Evolutionary conservation across 768 basidiomycete species (phyloP).

Genomic region (Pholiota conissans): DNA sequence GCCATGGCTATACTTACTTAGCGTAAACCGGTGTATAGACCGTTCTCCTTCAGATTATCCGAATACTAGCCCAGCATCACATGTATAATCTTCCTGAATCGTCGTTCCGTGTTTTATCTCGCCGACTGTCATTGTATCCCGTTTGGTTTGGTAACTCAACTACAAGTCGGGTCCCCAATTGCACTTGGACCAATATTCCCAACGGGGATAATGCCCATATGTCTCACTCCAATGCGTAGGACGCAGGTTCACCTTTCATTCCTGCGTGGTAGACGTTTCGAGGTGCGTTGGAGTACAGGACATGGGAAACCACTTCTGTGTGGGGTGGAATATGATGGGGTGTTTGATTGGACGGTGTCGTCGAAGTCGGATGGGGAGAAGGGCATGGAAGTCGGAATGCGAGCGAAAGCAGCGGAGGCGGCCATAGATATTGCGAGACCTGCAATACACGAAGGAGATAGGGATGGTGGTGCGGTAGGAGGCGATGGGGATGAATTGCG

Average conservation of each 20-base stretch:
- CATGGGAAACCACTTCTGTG: not conserved
- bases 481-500: not conserved
- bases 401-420: conserved; percentile 27
- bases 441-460: conserved; percentile 34
- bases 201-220: not conserved
- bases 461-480: not conserved
- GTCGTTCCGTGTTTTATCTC: not conserved
- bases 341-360: conserved; percentile 42
- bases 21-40: not conserved
- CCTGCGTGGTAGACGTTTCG: not conserved
- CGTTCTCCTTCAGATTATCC: not conserved
- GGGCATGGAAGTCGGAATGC: conserved; percentile 20
- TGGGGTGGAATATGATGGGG: conserved; percentile 48
- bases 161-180: not conserved
- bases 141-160: not conserved
- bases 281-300: not conserved
- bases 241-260: not conserved
- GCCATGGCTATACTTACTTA: not conserved
- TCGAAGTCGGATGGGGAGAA: conserved; percentile 16
- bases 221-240: not conserved
- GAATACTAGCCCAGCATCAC: not conserved
- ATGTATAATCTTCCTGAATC: not conserved
- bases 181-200: not conserved
- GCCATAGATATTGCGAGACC: conserved; percentile 38
- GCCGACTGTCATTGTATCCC: not conserved